Conservation (phyloP, 2,329 filamentous ascomycete genomes). For the Metarhizium anisopliae region DNA sequence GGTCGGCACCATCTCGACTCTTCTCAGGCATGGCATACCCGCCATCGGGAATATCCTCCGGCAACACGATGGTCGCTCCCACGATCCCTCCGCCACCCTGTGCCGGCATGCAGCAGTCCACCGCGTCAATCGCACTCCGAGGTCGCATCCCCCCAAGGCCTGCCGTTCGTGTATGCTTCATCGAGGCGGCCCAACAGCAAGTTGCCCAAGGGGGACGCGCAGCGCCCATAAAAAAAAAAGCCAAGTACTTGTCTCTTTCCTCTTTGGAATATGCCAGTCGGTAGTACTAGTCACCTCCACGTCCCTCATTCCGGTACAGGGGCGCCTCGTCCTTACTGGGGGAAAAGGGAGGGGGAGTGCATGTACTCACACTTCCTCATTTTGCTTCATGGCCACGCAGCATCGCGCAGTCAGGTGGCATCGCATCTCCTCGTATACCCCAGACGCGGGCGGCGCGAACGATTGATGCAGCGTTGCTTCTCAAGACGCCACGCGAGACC, state of each 20-base stretch:
- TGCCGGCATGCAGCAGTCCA: neutral
- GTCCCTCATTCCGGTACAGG: no score
- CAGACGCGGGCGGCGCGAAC: conserved; percentile 27
- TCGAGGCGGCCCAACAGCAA: no score
- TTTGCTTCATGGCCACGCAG: conserved; percentile 31
- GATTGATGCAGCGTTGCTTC: no score
- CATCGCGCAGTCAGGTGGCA: conserved; percentile 70
- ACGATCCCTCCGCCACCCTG: neutral
- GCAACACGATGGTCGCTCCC: neutral
- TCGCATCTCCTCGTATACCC: conserved; percentile 76
- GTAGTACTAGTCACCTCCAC: no score
- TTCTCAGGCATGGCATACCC: neutral
- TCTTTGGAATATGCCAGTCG: no score
- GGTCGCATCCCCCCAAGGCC: neutral
- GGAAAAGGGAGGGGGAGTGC: no score
- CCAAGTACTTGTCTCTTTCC: no score
- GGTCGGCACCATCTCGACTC: neutral
- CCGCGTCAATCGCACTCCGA: neutral
- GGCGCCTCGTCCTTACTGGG: no score
- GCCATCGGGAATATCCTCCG: neutral
- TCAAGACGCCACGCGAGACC: no score
- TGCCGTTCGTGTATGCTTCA: neutral
- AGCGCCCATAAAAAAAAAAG: no score
- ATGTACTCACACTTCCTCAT: conserved; percentile 25
- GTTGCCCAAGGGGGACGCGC: no score